Percentiles rank a stretch among this genome's conserved stretches.
Conservation (phyloP, 352 stramenopile genomes). For the Thalassiosira hispida region DNA sequence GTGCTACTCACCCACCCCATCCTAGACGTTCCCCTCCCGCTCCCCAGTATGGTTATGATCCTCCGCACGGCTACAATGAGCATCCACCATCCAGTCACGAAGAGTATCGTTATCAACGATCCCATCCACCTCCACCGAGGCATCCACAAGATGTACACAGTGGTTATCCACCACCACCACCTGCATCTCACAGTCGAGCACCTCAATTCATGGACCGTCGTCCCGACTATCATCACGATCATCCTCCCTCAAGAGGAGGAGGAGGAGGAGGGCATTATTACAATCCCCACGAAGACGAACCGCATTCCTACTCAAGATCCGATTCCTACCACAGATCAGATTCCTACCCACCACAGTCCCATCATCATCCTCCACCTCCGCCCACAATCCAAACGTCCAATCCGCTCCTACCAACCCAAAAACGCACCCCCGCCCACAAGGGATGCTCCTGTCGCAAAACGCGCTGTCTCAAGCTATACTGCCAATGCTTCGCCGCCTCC, state of each 20-base stretch:
- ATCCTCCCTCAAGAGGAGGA: background rate
- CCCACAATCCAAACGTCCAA: background rate
- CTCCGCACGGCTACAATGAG: background rate
- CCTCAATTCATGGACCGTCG: conserved; percentile 16
- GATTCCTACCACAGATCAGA: background rate
- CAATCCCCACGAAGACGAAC: conserved; percentile 12
- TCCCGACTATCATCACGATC: conserved; percentile 7
- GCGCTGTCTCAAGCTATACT: conserved; percentile 97
- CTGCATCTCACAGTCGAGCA: background rate
- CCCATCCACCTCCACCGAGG: background rate
- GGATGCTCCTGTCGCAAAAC: conserved; percentile 97
- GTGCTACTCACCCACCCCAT: background rate
- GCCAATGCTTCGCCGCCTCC: conserved; percentile 93
- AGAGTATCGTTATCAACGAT: conserved; percentile 23
- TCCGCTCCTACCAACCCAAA: background rate
- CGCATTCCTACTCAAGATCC: background rate
- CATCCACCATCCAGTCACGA: conserved; percentile 1
- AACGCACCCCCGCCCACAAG: conserved; percentile 15
- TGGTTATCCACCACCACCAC: background rate
- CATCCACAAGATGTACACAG: background rate
- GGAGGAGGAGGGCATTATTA: background rate
- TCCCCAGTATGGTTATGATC: background rate
- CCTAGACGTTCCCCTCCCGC: background rate
- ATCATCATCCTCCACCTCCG: background rate
- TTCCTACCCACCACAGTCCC: background rate